Base-by-base conservation (phyloP, 2,329 filamentous ascomycete genomes). In the Tolypocladium album region DNA sequence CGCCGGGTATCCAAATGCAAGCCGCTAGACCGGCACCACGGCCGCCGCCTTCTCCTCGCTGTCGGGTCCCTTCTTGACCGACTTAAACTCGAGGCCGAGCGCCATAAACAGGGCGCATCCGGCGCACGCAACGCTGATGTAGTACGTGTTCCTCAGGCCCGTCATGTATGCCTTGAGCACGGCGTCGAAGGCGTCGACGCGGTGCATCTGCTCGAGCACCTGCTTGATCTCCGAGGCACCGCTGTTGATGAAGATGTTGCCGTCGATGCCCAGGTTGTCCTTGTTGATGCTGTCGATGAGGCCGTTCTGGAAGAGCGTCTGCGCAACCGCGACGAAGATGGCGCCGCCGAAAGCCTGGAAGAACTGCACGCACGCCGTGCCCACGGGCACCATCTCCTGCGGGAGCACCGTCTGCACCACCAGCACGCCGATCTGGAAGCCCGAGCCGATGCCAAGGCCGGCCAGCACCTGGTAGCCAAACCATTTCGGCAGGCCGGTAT, bases 251-350 rank as follows among this genome's bases (percentile, higher is more conserved):
- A 85, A 80, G 58, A 78, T 66, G 8, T 68, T 66, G 0, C 79
- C 72, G 43, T 81, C 72, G n/a, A 85, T 67, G n/a, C 71, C 71
- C 1, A 79, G 75, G 17, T 76, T 73, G 61, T 76, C 68, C 2
- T 66, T 61, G n/a, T 68, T 63, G 4, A 90, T 74, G 42, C 81
- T 76, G 4, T 76, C 70, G 55, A 84, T 74, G 22, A 90, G 74
- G 0, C 80, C 82, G 66, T 88, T 88, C 63, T 84, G 81, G 74
- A 90, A 89, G 55, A 88, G 78, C 24, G 85, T 83, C 69, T 90
- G 84, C 0, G 82, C 82, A 12, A 88, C 82, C 7, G 83, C 81
- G 56, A 90, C 81, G 64, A 84, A 83, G 31, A 90, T 72, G 2
- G 87, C 84, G 4, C 86, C 86, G 47, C 86, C 86, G 4, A 90